Conservation (phyloP, 2,329 filamentous ascomycete genomes). For the Neonectria hederae region DNA sequence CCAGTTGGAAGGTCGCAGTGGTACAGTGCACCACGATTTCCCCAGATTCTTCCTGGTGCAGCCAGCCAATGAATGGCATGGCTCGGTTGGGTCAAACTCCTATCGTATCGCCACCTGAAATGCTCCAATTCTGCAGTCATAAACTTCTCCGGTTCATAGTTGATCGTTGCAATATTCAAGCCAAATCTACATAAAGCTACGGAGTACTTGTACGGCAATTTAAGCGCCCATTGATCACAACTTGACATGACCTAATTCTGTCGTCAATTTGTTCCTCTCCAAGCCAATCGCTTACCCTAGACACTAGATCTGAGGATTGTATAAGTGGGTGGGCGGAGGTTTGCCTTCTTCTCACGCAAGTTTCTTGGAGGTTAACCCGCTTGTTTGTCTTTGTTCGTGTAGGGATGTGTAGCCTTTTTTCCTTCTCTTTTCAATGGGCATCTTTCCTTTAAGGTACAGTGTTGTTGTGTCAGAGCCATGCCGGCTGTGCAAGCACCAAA, state of each 20-base stretch:
- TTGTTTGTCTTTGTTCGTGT: background rate
- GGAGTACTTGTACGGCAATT: background rate
- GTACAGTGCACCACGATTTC: constrained; percentile 27
- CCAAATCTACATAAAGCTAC: background rate
- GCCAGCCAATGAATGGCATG: constrained; percentile 10
- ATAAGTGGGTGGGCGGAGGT: background rate
- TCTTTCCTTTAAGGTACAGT: no score
- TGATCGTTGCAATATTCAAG: background rate
- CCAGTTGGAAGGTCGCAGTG: background rate
- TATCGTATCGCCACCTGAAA: background rate
- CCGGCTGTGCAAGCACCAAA: no score
- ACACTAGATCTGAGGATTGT: background rate
- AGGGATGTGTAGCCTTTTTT: no score
- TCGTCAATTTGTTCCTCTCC: background rate
- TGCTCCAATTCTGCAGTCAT: background rate
- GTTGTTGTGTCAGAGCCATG: no score
- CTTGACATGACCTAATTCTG: background rate
- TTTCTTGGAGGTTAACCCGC: background rate
- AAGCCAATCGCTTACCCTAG: constrained; percentile 1
- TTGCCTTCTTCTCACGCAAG: background rate
- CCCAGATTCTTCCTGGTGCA: constrained; percentile 25
- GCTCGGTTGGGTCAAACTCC: background rate
- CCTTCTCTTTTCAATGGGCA: no score
- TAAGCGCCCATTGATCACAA: background rate
- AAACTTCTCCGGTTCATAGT: background rate